Percentiles rank a stretch among this genome's conserved stretches.
phyloP scores from a whole-genome alignment of 2,329 filamentous ascomycete genomes.

The Fusarium dimerum region DNA sequence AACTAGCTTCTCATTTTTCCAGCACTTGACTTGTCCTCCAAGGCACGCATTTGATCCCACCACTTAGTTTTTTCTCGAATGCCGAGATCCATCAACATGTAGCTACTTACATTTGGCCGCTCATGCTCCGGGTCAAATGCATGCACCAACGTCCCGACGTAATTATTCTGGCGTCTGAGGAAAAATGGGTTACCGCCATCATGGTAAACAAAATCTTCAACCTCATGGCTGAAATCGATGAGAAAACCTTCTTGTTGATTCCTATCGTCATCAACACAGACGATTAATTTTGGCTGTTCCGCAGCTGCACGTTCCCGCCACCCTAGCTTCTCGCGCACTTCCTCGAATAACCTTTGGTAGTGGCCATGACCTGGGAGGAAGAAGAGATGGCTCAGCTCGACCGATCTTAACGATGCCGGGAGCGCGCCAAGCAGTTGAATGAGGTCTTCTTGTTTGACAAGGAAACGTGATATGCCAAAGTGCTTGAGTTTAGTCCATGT shows the following conservation, averaged over 20 bases:
- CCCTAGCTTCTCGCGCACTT: not conserved
- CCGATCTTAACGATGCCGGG: constrained; percentile 28
- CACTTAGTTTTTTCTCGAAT: no score
- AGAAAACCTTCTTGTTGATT: fast-evolving
- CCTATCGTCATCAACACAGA: not conserved
- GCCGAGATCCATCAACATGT: constrained; percentile 2
- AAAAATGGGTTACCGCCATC: constrained; percentile 8
- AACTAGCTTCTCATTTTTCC: no score
- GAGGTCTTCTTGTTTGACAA: constrained; percentile 31
- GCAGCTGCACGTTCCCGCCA: constrained; percentile 4
- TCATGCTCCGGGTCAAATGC: constrained; percentile 8
- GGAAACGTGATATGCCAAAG: constrained; percentile 34
- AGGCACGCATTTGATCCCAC: no score
- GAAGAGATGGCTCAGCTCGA: constrained; percentile 36
- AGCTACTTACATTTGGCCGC: not conserved
- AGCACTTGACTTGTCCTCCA: no score
- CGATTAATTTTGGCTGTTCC: not conserved
- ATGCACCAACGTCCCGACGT: constrained; percentile 1
- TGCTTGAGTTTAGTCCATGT: constrained; percentile 31
- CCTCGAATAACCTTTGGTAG: constrained; percentile 5
- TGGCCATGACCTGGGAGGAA: constrained; percentile 18
- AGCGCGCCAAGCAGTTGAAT: constrained; percentile 30
- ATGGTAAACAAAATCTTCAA: not conserved
- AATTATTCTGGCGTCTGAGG: not conserved
- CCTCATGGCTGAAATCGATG: not conserved